Evolutionary conservation across 495 filamentous ascomycete genomes (phyloP).

Genomic region (Neurospora sp.): DNA sequence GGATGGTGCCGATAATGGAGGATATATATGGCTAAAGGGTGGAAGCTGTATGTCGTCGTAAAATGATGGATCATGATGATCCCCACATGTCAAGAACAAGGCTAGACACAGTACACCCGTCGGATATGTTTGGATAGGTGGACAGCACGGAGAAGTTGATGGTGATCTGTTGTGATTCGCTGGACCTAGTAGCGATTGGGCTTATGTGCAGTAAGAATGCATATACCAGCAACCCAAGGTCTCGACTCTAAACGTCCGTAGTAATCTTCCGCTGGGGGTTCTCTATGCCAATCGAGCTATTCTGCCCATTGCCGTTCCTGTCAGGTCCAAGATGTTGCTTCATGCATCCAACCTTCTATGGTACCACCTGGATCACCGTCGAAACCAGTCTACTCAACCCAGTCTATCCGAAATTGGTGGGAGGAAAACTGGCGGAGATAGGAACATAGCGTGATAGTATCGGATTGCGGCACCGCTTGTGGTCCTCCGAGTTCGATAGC

Average conservation of each 20-base stretch:
- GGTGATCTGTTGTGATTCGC: not conserved
- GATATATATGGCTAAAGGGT: not conserved
- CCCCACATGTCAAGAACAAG: not conserved
- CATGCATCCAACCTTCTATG: not conserved
- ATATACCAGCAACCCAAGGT: not conserved
- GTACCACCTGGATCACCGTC: not conserved
- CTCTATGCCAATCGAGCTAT: not conserved
- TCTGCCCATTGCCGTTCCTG: not conserved
- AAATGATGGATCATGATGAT: not conserved
- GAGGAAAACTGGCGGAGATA: not conserved
- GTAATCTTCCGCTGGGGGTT: not conserved
- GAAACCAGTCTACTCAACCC: not conserved
- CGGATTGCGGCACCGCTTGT: not conserved
- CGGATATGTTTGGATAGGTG: not conserved
- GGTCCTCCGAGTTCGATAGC: not conserved
- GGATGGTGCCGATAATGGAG: not conserved
- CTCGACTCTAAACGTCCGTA: not conserved
- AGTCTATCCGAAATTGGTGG: not conserved
- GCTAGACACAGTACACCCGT: not conserved
- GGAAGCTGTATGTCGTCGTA: not conserved
- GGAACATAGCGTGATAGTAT: not conserved
- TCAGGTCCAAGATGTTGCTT: not conserved
- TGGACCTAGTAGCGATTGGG: not conserved
- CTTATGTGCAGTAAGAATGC: not conserved
- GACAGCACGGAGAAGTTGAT: not conserved